Conservation (phyloP, 352 stramenopile species). For the Phytophthora rubi region DNA sequence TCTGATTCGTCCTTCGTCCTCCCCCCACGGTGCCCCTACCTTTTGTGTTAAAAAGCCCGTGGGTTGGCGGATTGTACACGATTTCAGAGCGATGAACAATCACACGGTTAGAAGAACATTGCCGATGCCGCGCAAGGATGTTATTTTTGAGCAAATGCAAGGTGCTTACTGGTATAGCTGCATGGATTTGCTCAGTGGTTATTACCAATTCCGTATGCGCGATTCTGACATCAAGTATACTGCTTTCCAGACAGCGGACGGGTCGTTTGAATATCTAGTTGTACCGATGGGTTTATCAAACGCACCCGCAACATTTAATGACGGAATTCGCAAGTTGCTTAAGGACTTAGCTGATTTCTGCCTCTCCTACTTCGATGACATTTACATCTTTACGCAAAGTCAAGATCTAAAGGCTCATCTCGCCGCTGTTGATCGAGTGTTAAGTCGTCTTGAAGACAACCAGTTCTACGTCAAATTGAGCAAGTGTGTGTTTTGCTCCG, state of each 20-base stretch:
- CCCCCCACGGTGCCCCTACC: too few relatives aligned
- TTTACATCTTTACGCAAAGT: background rate
- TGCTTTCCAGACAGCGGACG: slow-evolving; percentile 20
- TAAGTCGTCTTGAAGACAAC: background rate
- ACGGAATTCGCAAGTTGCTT: slow-evolving; percentile 16
- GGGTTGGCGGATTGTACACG: slow-evolving; percentile 39
- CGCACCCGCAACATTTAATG: slow-evolving; percentile 26
- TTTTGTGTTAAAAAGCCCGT: slow-evolving; percentile 20
- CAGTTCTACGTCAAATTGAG: background rate
- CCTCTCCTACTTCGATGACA: too few relatives aligned
- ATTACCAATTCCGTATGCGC: slow-evolving; percentile 35
- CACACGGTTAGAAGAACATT: slow-evolving; percentile 10
- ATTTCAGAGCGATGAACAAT: slow-evolving; percentile 22
- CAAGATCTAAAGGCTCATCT: background rate
- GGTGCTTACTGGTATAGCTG: slow-evolving; percentile 15
- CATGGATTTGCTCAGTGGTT: slow-evolving; percentile 33
- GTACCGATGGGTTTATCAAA: slow-evolving; percentile 31
- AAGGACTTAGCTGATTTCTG: slow-evolving; percentile 4
- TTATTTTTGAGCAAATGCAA: slow-evolving; percentile 23
- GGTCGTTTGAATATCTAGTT: slow-evolving; percentile 31
- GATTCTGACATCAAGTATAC: slow-evolving; percentile 20
- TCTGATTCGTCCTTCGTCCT: too few relatives aligned
- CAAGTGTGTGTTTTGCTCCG: background rate
- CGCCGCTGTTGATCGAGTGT: background rate
- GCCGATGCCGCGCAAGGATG: slow-evolving; percentile 33